A percentile compares a stretch with the other conserved stretches of the same genome.
Conservation (phyloP, 306 rosid genomes). For the Rosa multiflora region DNA sequence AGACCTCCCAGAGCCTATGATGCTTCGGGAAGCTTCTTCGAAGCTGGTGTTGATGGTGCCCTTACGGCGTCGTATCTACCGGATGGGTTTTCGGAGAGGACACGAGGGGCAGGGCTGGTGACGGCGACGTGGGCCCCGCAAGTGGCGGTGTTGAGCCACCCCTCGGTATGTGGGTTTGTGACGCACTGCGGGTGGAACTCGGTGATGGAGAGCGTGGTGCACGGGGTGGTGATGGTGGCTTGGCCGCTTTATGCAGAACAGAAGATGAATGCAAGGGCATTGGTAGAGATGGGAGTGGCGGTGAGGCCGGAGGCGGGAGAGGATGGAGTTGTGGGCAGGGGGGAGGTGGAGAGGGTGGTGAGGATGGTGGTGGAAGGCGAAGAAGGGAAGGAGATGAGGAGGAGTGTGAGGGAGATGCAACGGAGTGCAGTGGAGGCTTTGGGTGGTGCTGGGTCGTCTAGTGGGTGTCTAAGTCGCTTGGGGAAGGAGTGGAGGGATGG, state of each 20-base stretch:
- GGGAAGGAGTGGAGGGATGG: not conserved
- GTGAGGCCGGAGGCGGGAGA: not conserved
- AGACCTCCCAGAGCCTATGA: slow-evolving; percentile 36
- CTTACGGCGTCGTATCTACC: slow-evolving; percentile 8
- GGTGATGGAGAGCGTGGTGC: slow-evolving; percentile 13
- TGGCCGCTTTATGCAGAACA: slow-evolving; percentile 38
- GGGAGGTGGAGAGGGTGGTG: slow-evolving; percentile 11
- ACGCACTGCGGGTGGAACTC: slow-evolving; percentile 37
- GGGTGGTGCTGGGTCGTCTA: not conserved
- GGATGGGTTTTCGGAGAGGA: slow-evolving; percentile 17
- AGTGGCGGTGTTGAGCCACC: slow-evolving; percentile 8
- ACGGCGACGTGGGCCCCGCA: slow-evolving; percentile 27
- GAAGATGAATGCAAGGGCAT: slow-evolving; percentile 17
- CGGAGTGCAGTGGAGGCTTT: not conserved
- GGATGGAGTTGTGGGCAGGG: not conserved
- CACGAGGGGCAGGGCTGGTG: slow-evolving; percentile 7
- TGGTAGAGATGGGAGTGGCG: slow-evolving; percentile 22
- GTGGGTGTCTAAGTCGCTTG: not conserved
- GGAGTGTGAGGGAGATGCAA: not conserved
- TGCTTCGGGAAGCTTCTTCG: slow-evolving; percentile 12
- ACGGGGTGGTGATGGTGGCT: slow-evolving; percentile 22
- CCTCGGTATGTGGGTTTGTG: slow-evolving; percentile 25
- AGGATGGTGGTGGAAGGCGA: slow-evolving; percentile 5
- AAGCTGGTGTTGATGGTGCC: not conserved
- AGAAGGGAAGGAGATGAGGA: not conserved